Percentiles rank a stretch among this genome's conserved stretches.
These are phyloP conservation scores for Bruguiera sexangula DNA, from an alignment of 345 rosid genomes.

Conservation along the genomic window DNA sequence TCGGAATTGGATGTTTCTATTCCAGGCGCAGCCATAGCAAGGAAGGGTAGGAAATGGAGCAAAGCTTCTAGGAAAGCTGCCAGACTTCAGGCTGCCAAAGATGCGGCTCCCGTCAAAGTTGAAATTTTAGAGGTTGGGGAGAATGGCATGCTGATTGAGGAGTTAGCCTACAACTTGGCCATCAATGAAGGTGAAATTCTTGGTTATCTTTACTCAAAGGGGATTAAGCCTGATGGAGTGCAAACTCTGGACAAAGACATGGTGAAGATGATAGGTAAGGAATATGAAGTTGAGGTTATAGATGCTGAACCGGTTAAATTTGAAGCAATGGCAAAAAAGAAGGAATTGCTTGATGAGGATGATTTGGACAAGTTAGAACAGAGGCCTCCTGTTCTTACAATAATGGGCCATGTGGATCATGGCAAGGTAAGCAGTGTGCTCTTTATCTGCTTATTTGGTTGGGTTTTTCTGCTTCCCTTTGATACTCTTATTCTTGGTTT, in stretches of 20 bases:
- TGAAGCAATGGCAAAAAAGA: conserved; percentile 91
- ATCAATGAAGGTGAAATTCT: conserved; percentile 86
- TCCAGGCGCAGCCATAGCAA: conserved; percentile 55
- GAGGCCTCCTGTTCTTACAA: conserved; percentile 98
- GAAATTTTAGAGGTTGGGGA: conserved; percentile 93
- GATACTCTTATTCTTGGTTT: not conserved
- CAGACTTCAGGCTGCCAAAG: conserved; percentile 82
- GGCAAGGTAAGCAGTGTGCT: conserved; percentile 62
- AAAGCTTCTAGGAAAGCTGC: conserved; percentile 97
- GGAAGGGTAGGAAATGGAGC: conserved; percentile 98
- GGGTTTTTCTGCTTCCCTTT: not conserved
- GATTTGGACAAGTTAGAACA: conserved; percentile 84
- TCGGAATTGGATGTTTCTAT: conserved; percentile 55
- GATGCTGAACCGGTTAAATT: conserved; percentile 71
- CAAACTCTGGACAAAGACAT: conserved; percentile 86
- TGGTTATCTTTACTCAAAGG: conserved; percentile 78
- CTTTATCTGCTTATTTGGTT: not conserved
- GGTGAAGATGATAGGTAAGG: conserved; percentile 92
- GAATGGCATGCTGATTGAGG: conserved; percentile 85
- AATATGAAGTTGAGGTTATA: conserved; percentile 81
- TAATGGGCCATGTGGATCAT: conserved; percentile 99
- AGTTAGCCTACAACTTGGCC: conserved; percentile 77
- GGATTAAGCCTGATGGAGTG: conserved; percentile 95
- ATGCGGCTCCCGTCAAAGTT: conserved; percentile 92
- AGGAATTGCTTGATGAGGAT: conserved; percentile 73